Conservation (phyloP, 129 eudicot genomes). For the Flaveria brownii region DNA sequence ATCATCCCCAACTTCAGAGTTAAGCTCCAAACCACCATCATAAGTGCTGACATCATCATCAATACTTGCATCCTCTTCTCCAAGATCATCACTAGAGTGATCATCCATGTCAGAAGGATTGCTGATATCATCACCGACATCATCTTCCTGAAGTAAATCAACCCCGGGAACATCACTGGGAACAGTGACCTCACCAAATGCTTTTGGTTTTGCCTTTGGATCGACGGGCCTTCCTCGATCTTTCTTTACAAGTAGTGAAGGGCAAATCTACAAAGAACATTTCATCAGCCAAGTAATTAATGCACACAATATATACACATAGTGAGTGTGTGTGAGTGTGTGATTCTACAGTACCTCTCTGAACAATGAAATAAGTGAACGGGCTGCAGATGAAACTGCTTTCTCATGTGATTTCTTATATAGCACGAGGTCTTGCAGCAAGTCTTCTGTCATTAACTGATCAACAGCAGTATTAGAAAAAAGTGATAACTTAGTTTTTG, state of each 20-base stretch:
- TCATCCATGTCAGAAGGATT: constrained; percentile 35
- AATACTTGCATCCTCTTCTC: constrained; percentile 38
- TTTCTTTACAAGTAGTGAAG: constrained; percentile 83
- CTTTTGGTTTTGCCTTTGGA: constrained; percentile 91
- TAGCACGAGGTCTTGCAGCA: constrained; percentile 95
- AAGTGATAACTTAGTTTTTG: neutral
- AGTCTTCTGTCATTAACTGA: constrained; percentile 93
- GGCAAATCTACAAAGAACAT: constrained; percentile 67
- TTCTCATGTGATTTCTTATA: constrained; percentile 89
- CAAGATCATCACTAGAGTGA: constrained; percentile 26
- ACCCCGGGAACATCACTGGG: constrained; percentile 76
- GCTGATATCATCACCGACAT: constrained; percentile 41
- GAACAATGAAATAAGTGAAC: constrained; percentile 83
- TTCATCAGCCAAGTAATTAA: neutral
- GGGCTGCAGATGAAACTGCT: constrained; percentile 93
- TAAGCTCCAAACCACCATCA: constrained; percentile 40
- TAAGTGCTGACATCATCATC: constrained; percentile 41
- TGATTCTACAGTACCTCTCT: constrained; percentile 62
- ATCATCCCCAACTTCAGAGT: constrained; percentile 29
- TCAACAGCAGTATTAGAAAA: constrained; percentile 18
- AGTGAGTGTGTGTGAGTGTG: neutral
- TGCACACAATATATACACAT: neutral
- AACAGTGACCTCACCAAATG: constrained; percentile 78
- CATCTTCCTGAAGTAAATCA: constrained; percentile 60
- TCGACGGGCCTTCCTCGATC: constrained; percentile 84